A percentile compares a stretch with the other conserved stretches of the same genome.
phyloP scores from a whole-genome alignment of 768 basidiomycete species.

The Rhodocollybia butyracea region DNA sequence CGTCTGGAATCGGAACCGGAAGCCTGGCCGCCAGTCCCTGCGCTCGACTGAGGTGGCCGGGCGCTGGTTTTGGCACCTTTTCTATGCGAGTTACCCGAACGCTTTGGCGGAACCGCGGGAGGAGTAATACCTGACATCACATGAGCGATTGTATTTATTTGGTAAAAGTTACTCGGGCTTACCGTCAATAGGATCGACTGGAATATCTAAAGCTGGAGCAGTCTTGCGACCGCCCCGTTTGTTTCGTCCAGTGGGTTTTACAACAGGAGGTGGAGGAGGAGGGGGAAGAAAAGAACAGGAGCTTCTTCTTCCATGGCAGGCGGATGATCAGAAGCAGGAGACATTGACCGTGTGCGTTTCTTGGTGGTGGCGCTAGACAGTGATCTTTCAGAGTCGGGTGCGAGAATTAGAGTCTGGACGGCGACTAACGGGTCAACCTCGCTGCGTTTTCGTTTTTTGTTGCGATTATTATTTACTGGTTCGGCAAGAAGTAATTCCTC shows the following conservation, averaged over 20 bases:
- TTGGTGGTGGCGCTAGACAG: conserved; percentile 40
- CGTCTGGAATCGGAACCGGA: conserved; percentile 40
- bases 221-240: conserved; percentile 46
- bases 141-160: conserved; percentile 9
- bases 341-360: conserved; percentile 77
- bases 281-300: conserved; percentile 18
- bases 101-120: conserved; percentile 26
- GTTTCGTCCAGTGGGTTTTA: conserved; percentile 28
- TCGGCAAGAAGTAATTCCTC: too few relatives aligned
- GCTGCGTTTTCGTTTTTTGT: conserved; percentile 70
- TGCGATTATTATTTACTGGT: conserved; percentile 38
- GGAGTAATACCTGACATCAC: conserved; percentile 16
- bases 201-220: conserved; percentile 28
- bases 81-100: conserved; percentile 34
- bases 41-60: conserved; percentile 24
- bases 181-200: conserved; percentile 37
- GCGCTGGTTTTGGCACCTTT: conserved; percentile 44
- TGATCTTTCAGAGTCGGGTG: background rate
- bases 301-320: conserved; percentile 26
- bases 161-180: background rate
- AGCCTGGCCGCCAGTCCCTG: conserved; percentile 38
- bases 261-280: conserved; percentile 27
- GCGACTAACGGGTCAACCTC: conserved; percentile 68
- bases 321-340: conserved; percentile 61
- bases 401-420: background rate